Percentiles rank a stretch among this genome's conserved stretches.
Evolutionary conservation across 2,329 filamentous ascomycete genomes (phyloP).

Genomic region (Fusarium citri): DNA sequence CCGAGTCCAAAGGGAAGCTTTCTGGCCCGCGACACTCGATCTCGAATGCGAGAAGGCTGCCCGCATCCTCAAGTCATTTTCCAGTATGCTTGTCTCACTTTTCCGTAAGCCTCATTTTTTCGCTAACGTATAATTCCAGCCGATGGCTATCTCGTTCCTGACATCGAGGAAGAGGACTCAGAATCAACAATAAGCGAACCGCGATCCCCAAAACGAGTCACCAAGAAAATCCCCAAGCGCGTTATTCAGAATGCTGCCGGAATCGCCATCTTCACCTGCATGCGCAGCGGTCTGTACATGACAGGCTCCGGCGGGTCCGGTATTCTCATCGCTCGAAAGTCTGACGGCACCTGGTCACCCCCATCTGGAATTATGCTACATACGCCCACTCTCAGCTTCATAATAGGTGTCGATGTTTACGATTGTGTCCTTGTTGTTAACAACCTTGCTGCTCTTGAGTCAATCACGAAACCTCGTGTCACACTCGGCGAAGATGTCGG

Average conservation of each 20-base stretch:
- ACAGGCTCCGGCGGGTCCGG: slow-evolving; percentile 92
- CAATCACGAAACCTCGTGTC: slow-evolving; percentile 82
- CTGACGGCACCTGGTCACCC: slow-evolving; percentile 90
- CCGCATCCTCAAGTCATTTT: slow-evolving; percentile 89
- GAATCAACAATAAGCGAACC: slow-evolving; percentile 51
- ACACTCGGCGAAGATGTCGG: slow-evolving; percentile 86
- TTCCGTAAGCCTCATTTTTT: slow-evolving; percentile 14
- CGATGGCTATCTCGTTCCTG: slow-evolving; percentile 66
- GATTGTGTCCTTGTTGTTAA: slow-evolving; percentile 96
- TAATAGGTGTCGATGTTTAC: slow-evolving; percentile 93
- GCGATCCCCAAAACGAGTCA: slow-evolving; percentile 65
- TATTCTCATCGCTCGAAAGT: slow-evolving; percentile 83
- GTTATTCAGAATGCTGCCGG: slow-evolving; percentile 92
- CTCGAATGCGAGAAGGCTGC: slow-evolving; percentile 93
- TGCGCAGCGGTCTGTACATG: slow-evolving; percentile 92
- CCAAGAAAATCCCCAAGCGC: slow-evolving; percentile 85
- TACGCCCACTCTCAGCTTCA: slow-evolving; percentile 87
- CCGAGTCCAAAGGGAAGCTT: slow-evolving; percentile 69
- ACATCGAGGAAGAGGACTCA: slow-evolving; percentile 53
- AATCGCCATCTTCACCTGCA: slow-evolving; percentile 93
- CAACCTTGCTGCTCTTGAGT: slow-evolving; percentile 83
- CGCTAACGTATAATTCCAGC: slow-evolving; percentile 51
- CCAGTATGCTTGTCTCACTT: slow-evolving; percentile 64
- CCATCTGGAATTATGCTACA: slow-evolving; percentile 92
- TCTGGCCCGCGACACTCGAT: slow-evolving; percentile 87